These are phyloP conservation scores for Globisporangium alternatum DNA, from an alignment of 352 stramenopile genomes.

Conservation along the genomic window DNA sequence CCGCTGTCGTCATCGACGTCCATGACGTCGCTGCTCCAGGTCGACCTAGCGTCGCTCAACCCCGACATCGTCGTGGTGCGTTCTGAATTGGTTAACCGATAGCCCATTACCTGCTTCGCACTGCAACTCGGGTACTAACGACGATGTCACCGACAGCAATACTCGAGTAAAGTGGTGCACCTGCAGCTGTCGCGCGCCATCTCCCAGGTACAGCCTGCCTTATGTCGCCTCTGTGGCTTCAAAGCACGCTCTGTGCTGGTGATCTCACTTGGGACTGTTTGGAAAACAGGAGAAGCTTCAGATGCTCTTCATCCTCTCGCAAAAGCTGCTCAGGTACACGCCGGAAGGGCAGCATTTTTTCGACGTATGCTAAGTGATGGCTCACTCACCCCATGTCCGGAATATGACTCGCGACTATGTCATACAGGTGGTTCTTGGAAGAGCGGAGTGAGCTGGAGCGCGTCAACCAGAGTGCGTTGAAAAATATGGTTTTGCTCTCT, in stretches of 20 bases:
- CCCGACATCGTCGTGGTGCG: conserved; percentile 24
- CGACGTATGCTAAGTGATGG: no score
- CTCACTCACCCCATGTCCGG: not conserved
- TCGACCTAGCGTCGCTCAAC: conserved; percentile 25
- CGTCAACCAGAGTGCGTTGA: conserved; percentile 24
- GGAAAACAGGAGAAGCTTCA: conserved; percentile 29
- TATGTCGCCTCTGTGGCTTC: not conserved
- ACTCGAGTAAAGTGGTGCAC: conserved; percentile 24
- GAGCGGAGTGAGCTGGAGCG: conserved; percentile 26
- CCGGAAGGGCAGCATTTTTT: no score
- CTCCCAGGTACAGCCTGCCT: conserved; percentile 13
- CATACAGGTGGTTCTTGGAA: conserved; percentile 24
- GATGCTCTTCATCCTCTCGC: conserved; percentile 36
- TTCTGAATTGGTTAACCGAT: not conserved
- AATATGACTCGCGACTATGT: not conserved
- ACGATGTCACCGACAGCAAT: conserved; percentile 14
- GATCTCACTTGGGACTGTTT: not conserved
- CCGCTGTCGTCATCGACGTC: conserved; percentile 15
- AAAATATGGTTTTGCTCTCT: not conserved
- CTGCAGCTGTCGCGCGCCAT: conserved; percentile 18
- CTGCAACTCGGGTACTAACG: not conserved
- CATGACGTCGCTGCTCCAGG: conserved; percentile 30
- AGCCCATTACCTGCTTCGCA: not conserved
- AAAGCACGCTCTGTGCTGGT: not conserved
- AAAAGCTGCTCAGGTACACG: conserved; percentile 30